Percentiles rank a stretch among this genome's conserved stretches.
These are phyloP conservation scores for Skeletonema tropicum DNA, from an alignment of 108 stramenopile genomes.

Conservation along the genomic window DNA sequence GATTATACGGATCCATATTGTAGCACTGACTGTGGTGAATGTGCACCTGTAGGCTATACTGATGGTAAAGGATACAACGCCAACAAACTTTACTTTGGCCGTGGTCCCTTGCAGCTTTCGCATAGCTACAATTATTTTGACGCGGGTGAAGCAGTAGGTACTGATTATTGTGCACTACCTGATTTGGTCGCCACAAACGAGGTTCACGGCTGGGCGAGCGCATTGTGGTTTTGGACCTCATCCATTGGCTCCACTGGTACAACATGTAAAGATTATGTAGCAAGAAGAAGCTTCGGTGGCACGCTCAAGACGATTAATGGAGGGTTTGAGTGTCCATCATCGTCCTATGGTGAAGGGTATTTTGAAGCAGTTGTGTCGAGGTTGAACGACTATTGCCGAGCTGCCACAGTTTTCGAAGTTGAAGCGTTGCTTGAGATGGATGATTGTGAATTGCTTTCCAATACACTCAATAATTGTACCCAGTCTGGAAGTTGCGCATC, in stretches of 20 bases:
- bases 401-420: background rate
- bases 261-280: background rate
- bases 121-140: slow-evolving; percentile 21
- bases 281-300: slow-evolving; percentile 8
- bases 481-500: no score
- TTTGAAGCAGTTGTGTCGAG: background rate
- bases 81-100: slow-evolving; percentile 10
- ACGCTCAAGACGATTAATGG: slow-evolving; percentile 18
- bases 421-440: slow-evolving; percentile 3
- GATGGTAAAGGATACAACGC: background rate
- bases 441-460: background rate
- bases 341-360: background rate
- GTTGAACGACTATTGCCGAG: slow-evolving; percentile 6
- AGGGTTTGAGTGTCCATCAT: slow-evolving; percentile 12
- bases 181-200: slow-evolving; percentile 17
- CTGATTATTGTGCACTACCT: background rate
- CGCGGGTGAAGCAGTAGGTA: background rate
- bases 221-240: slow-evolving; percentile 10
- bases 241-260: background rate
- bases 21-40: background rate
- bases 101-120: background rate
- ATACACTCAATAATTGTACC: no score
- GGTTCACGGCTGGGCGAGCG: background rate
- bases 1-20: background rate
- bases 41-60: background rate